Evolutionary conservation across 2,329 filamentous ascomycete species (phyloP).

Genomic region (Gyromitra esculenta): DNA sequence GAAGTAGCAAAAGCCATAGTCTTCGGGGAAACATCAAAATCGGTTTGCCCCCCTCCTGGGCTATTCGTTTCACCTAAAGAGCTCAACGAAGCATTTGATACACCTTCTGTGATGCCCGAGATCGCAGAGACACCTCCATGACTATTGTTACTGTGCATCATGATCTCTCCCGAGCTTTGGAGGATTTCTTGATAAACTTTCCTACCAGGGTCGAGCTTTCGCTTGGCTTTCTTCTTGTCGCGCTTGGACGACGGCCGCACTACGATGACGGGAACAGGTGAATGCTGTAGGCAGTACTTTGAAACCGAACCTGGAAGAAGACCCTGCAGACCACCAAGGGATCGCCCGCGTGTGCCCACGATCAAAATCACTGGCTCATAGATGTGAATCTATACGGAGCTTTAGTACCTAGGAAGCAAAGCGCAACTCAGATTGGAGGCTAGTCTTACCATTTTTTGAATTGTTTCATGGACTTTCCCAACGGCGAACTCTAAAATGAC

Average conservation of each 20-base stretch:
- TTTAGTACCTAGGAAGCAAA: slow-evolving; percentile 41
- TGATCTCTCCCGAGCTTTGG: slow-evolving; percentile 63
- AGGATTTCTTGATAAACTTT: slow-evolving; percentile 82
- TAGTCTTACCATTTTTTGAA: slow-evolving; percentile 81
- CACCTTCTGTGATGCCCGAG: slow-evolving; percentile 45
- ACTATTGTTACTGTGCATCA: slow-evolving; percentile 50
- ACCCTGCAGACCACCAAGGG: slow-evolving; percentile 84
- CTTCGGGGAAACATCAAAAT: slow-evolving; percentile 46
- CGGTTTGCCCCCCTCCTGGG: slow-evolving; percentile 28
- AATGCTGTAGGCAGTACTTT: slow-evolving; percentile 94
- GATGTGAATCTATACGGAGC: slow-evolving; percentile 75
- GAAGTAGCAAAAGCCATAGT: slow-evolving; percentile 37
- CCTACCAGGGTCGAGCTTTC: slow-evolving; percentile 77
- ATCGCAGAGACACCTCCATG: slow-evolving; percentile 42
- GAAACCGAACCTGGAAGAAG: slow-evolving; percentile 88
- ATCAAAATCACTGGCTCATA: slow-evolving; percentile 92
- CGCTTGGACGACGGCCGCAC: slow-evolving; percentile 88
- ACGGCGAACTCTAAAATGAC: slow-evolving; percentile 87
- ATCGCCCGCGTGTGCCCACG: slow-evolving; percentile 86
- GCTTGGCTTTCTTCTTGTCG: slow-evolving; percentile 87
- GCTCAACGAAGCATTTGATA: slow-evolving; percentile 50
- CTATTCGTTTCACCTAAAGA: slow-evolving; percentile 39
- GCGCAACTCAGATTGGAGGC: neutral
- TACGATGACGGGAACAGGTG: slow-evolving; percentile 90
- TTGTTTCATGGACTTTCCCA: slow-evolving; percentile 88